Evolutionary conservation across 106 monocot species (phyloP), one percentile per base, ranked within the genome.

Genomic region (Alisma plantagoaquatica): DNA sequence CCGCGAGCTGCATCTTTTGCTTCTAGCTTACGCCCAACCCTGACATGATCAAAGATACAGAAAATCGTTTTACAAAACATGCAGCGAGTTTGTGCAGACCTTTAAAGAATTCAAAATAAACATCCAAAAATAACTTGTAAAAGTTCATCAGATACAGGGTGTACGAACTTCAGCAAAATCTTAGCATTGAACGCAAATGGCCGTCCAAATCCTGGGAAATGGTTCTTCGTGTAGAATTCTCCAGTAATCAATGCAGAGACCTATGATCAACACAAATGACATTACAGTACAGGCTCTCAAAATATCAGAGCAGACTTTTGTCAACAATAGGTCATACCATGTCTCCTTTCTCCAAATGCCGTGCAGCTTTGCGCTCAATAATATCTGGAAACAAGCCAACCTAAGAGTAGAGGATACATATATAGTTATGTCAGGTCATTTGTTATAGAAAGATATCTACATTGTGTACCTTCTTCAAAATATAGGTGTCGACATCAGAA

Each of bases 321-420:
- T n/a, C n/a, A n/a, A n/a, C n/a, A n/a, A n/a, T n/a, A n/a, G n/a
- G n/a, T n/a, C n/a, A n/a, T 10, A 52, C 17, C 35, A 78, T 61
- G 56, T 96, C 96, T 53, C 84, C 88, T 67, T 72, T 84, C 55
- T 89, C 73, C 38, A 96, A 60, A 69, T 96, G 84, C 0, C 64
- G 53, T 27, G 59, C 60, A 5, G 72, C 78, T 71, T 89, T 89
- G 14, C 76, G 69, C 71, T 96, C 96, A 51, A 96, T 61, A 29
- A 89, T 68, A 71, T 96, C 89, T 25, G 96, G 96, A 81, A 96
- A 96, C 41, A 96, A 49, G 19, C 96, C 96, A 68, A 96, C 88
- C 96, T 96, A 60, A 70, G 47, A 23, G 33, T 6, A 17, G 25
- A 10, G 4, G 17, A 18, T 3, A 15, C 21, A 26, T 2, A 19